These are phyloP conservation scores for Coemansia sp. DNA, from an alignment of 192 early-diverging fungal genomes.

Conservation along the genomic window DNA sequence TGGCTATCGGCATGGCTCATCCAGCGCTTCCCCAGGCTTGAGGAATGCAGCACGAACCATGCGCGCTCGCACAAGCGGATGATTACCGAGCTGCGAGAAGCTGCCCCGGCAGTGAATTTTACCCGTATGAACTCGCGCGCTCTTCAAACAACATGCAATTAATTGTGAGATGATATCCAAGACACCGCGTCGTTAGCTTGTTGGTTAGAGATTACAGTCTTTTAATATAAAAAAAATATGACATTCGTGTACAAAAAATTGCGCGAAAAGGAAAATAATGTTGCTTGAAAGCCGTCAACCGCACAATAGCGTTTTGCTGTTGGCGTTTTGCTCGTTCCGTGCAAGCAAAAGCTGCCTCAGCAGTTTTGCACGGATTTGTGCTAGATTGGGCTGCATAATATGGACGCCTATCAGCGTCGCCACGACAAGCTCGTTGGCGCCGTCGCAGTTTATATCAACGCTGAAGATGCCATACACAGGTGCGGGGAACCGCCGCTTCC, in stretches of 20 bases:
- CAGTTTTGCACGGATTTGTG: slow-evolving; percentile 33
- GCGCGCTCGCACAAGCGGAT: slow-evolving; percentile 33
- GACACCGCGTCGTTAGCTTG: too few species aligned
- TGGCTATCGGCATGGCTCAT: slow-evolving; percentile 41
- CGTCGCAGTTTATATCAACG: slow-evolving; percentile 53
- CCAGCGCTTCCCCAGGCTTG: slow-evolving; percentile 34
- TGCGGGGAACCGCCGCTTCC: slow-evolving; percentile 49
- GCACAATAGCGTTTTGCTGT: neutral
- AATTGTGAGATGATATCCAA: neutral
- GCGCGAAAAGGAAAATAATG: too few species aligned
- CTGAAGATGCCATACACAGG: slow-evolving; percentile 48
- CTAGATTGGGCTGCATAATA: slow-evolving; percentile 51
- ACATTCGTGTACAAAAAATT: too few species aligned
- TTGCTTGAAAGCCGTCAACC: too few species aligned
- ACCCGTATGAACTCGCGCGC: slow-evolving; percentile 37
- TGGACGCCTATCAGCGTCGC: slow-evolving; percentile 55
- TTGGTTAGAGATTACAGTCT: too few species aligned
- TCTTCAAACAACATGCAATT: slow-evolving; percentile 25
- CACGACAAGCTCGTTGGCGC: slow-evolving; percentile 52
- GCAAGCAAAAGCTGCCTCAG: slow-evolving; percentile 33
- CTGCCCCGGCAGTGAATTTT: slow-evolving; percentile 31
- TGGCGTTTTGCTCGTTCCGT: slow-evolving; percentile 8
- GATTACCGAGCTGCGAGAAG: slow-evolving; percentile 24
- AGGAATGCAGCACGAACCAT: slow-evolving; percentile 46
- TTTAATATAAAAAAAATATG: too few species aligned